Evolutionary conservation across 2,329 filamentous ascomycete genomes (phyloP).

Genomic region (Penicillium occitanis): DNA sequence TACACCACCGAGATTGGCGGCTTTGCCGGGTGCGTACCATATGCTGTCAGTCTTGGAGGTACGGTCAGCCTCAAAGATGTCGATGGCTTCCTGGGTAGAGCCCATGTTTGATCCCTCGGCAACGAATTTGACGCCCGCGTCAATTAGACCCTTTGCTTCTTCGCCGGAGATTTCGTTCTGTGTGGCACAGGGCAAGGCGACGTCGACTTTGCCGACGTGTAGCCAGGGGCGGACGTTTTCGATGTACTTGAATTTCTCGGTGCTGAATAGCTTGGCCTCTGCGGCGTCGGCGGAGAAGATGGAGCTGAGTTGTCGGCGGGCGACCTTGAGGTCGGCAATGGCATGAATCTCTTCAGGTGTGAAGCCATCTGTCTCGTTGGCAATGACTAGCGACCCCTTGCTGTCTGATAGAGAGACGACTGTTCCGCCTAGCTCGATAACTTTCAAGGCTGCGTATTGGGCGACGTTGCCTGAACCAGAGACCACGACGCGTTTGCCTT

Average conservation of each 20-base stretch:
- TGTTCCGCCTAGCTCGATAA: conserved; percentile 89
- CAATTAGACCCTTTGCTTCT: conserved; percentile 80
- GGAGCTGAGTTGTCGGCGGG: conserved; percentile 76
- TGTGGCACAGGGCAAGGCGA: conserved; percentile 88
- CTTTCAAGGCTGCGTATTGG: conserved; percentile 94
- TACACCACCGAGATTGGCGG: conserved; percentile 95
- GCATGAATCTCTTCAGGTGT: conserved; percentile 73
- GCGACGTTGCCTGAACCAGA: conserved; percentile 98
- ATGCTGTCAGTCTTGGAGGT: conserved; percentile 68
- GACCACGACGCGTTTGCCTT: conserved; percentile 90
- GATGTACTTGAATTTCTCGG: conserved; percentile 73
- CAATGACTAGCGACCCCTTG: conserved; percentile 77
- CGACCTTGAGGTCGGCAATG: conserved; percentile 83
- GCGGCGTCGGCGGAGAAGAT: conserved; percentile 59
- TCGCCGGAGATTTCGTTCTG: conserved; percentile 96
- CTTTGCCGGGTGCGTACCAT: conserved; percentile 98
- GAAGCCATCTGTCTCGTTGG: conserved; percentile 62
- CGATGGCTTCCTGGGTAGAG: conserved; percentile 92
- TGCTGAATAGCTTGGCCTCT: conserved; percentile 39
- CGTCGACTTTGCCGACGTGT: conserved; percentile 84
- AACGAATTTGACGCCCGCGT: conserved; percentile 75
- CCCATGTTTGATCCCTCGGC: conserved; percentile 99
- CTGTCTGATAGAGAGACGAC: conserved; percentile 94
- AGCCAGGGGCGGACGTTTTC: conserved; percentile 86
- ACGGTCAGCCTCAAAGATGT: conserved; percentile 81